Base-by-base conservation (phyloP, 371 early-diverging fungal species). In the Apophysomyces variabilis region DNA sequence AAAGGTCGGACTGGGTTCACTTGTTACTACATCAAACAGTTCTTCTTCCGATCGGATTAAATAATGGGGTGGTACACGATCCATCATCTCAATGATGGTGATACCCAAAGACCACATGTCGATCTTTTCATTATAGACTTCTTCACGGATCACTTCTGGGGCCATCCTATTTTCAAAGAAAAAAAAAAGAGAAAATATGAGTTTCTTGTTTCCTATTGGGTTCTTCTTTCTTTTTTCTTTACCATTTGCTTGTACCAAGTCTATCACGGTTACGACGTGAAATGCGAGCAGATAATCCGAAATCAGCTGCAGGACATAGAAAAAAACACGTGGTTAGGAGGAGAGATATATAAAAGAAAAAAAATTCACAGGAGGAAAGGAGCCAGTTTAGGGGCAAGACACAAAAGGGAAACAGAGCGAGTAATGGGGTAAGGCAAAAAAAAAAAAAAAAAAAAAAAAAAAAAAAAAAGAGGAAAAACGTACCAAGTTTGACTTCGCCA, bases 171-270 rank as follows among this genome's bases (percentile, higher is more conserved):
- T 26, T 26, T 26, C 32, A 26, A 26, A 26, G 32, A 26, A 26
- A 26, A 26, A 26, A 26, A 26, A 26, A 3, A 3, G 32, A 26
- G 32, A 26, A 26, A 26, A 26, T 26, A 0, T 26, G 32, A 26
- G 32, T 26, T 26, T 26, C 3, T 3, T 26, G 32, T 1, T 26
- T 26, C 32, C 32, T 26, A 26, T 26, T 26, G 3, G 32, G 32
- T 26, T 26, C 32, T 26, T 26, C 14, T 7, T 38, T 64, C 26
- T 56, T 60, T 59, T 26, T 26, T 64, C 12, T 37, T 59, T 62
- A 66, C 69, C 82, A 99, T 81, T 99, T 99, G 69, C 94, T 82
- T 5, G 99, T 99, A n/a, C 99, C 99, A 74, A 99, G 64, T 94
- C 79, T 11, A 92, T 99, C 71, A 75, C 83, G 62, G 89, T 89